Evolutionary conservation across 148 eudicot genomes (phyloP), one percentile per base, ranked within the genome.

Genomic region (Rhododendron kiyosumense): DNA sequence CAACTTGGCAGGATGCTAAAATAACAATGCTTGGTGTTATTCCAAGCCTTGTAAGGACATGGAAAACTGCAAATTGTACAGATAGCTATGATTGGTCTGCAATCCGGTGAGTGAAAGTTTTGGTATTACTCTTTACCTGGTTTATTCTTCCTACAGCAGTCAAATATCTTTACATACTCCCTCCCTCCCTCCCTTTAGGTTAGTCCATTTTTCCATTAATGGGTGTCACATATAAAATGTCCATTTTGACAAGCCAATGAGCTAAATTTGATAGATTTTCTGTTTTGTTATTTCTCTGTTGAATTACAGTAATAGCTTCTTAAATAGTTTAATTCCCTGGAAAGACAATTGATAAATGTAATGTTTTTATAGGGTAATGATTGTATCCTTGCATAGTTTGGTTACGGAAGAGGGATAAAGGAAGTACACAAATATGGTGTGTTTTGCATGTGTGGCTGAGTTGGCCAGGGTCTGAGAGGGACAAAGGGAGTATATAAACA

Each of bases 21-120:
- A 94, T 97, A 83, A 93, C 98, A 34, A 95, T 97, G 98, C 92
- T 97, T 51, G 99, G 99, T 83, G 98, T 95, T 83, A 92, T 97
- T 88, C 98, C 98, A 36, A 95, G 98, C 85, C 93, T 97, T 43
- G 99, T 97, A 51, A 93, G 99, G 89, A 88, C 96, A 71, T 97
- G 99, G 99, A 95, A 87, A 89, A 88, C 91, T 85, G 81, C 96
- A 78, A 89, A 94, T 85, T 88, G 91, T 43, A 92, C 93, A 63
- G 94, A 93, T 84, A 90, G 94, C 85, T 94, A 83, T 88, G 94
- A 97, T 88, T 97, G 99, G 99, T 95, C 99, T 32, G 41, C 92
- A 89, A 94, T 97, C 87, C 96, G 98, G 99, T 97, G 88, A 78
- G 93, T 88, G 8, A 30, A 28, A 41, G 52, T 76, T 15, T 18